Evolutionary conservation across 176 grass and related monocot species (phyloP).

Genomic region (Musa acuminata): DNA sequence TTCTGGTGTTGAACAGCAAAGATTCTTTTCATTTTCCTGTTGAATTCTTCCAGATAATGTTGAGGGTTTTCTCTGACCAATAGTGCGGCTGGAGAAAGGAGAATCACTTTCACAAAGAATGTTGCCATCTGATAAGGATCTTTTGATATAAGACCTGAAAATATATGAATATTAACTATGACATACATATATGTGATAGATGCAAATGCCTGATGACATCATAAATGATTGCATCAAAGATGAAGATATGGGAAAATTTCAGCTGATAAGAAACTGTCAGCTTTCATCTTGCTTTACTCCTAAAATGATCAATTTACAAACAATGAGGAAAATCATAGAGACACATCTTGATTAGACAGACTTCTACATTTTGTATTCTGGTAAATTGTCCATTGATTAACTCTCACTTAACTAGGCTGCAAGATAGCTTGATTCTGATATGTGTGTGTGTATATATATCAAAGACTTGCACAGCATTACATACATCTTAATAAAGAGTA

Average conservation of each 20-base stretch:
- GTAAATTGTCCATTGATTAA: background rate
- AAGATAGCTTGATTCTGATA: background rate
- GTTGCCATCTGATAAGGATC: constrained; percentile 65
- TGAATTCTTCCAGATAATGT: background rate
- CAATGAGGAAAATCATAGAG: background rate
- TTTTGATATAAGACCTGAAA: constrained; percentile 65
- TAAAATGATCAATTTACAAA: background rate
- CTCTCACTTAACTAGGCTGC: background rate
- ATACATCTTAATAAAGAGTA: background rate
- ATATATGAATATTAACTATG: constrained; percentile 16
- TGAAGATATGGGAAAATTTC: background rate
- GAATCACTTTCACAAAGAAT: constrained; percentile 28
- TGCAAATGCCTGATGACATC: background rate
- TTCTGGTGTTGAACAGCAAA: constrained; percentile 13
- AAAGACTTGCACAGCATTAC: background rate
- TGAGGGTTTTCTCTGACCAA: background rate
- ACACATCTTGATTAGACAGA: background rate
- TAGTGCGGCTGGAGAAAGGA: background rate
- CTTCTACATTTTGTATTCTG: background rate
- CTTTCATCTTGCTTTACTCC: background rate
- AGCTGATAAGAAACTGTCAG: background rate
- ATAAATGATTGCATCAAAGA: background rate
- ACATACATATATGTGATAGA: background rate
- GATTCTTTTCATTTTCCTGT: background rate
- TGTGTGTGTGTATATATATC: background rate